Conservation (phyloP, 345 rosid species). For the Nephelium lappaceum region DNA sequence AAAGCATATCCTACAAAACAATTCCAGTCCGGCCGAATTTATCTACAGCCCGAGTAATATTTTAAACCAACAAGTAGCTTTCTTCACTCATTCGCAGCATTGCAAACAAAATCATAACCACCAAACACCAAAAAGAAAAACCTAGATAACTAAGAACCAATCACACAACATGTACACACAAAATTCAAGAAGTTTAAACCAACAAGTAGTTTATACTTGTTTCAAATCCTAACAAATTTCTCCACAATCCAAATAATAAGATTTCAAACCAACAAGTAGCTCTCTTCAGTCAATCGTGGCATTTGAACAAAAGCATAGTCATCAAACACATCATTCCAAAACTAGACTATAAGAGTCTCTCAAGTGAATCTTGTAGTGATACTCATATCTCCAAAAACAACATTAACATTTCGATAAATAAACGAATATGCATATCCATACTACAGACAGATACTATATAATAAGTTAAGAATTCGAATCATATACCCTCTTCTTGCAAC, state of each 20-base stretch:
- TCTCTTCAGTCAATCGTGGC: not conserved
- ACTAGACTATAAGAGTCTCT: not conserved
- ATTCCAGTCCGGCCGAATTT: not conserved
- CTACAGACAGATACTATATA: not conserved
- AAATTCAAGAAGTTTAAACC: too few relatives aligned
- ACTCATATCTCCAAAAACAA: not conserved
- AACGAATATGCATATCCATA: not conserved
- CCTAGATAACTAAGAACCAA: too few relatives aligned
- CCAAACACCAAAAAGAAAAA: too few relatives aligned
- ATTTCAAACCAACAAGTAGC: not conserved
- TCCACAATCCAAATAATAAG: not conserved
- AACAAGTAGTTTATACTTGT: too few relatives aligned
- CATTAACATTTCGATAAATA: not conserved
- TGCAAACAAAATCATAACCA: too few relatives aligned
- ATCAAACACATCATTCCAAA: not conserved
- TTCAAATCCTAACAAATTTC: not conserved
- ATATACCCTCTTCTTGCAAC: conserved; percentile 9
- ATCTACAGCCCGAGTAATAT: too few relatives aligned
- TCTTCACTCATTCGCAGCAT: too few relatives aligned
- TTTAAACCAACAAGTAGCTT: too few relatives aligned
- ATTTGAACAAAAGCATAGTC: not conserved
- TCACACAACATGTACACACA: too few relatives aligned
- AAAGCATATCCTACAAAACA: not conserved
- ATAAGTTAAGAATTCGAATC: not conserved
- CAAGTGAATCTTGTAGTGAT: not conserved